phyloP scores from a whole-genome alignment of 2,329 filamentous ascomycete genomes.

The Calonectria montana region DNA sequence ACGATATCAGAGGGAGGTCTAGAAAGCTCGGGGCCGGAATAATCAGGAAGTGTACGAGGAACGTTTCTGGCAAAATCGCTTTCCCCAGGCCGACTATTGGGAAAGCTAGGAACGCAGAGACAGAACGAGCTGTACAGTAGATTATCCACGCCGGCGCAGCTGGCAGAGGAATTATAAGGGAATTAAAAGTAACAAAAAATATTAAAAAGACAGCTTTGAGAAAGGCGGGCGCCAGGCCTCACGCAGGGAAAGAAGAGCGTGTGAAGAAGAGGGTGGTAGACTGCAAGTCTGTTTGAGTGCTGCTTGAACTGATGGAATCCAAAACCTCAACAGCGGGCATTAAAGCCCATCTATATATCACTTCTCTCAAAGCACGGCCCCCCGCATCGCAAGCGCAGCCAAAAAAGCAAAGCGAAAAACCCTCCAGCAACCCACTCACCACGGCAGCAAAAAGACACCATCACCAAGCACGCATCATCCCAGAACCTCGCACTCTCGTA shows the following conservation, averaged over 20 bases:
- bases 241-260: background rate
- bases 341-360: slow-evolving; percentile 28
- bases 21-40: slow-evolving; percentile 28
- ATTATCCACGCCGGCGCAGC: slow-evolving; percentile 35
- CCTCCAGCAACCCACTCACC: background rate
- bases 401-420: background rate
- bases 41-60: slow-evolving; percentile 27
- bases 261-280: background rate
- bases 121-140: slow-evolving; percentile 33
- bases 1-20: slow-evolving; percentile 15
- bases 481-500: slow-evolving; percentile 34
- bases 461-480: slow-evolving; percentile 21
- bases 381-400: background rate
- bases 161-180: slow-evolving; percentile 19
- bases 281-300: slow-evolving; percentile 6
- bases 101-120: slow-evolving; percentile 33
- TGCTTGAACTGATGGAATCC: slow-evolving; percentile 29
- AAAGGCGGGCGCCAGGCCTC: slow-evolving; percentile 1
- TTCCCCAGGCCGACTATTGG: slow-evolving; percentile 30
- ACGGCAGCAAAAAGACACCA: slow-evolving; percentile 3
- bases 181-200: background rate
- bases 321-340: slow-evolving; percentile 2
- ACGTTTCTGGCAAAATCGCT: slow-evolving; percentile 14
- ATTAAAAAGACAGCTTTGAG: background rate
- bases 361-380: slow-evolving; percentile 9